phyloP scores from a whole-genome alignment of 495 filamentous ascomycete genomes.

The Cercophora scortea region DNA sequence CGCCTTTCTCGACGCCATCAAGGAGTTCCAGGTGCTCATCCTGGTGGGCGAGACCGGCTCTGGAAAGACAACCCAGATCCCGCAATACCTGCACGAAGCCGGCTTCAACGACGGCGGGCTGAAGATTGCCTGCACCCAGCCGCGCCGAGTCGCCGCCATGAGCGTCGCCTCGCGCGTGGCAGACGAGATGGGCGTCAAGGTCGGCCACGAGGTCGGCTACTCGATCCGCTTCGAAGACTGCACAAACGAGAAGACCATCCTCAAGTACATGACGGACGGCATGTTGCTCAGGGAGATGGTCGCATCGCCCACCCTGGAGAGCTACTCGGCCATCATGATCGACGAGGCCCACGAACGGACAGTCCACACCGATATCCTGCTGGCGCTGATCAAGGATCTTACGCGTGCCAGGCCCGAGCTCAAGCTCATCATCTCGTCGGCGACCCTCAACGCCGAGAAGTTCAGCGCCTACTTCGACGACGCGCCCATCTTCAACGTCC shows the following conservation, averaged over 20 bases:
- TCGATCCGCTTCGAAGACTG: constrained; percentile 92
- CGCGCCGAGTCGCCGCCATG: constrained; percentile 95
- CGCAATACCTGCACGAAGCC: constrained; percentile 83
- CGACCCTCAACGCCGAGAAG: constrained; percentile 91
- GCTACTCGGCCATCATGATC: constrained; percentile 90
- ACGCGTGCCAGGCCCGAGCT: constrained; percentile 78
- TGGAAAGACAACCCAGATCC: constrained; percentile 84
- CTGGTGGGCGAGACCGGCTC: constrained; percentile 85
- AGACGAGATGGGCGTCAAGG: constrained; percentile 85
- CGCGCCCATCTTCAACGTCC: constrained; percentile 93
- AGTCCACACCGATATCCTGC: constrained; percentile 82
- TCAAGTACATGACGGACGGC: constrained; percentile 98
- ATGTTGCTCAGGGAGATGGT: constrained; percentile 91
- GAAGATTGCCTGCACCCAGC: constrained; percentile 75
- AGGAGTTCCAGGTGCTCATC: constrained; percentile 70
- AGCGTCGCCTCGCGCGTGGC: constrained; percentile 90
- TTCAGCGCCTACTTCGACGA: constrained; percentile 92
- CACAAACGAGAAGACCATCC: constrained; percentile 83
- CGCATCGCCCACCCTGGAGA: constrained; percentile 75
- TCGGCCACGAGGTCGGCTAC: constrained; percentile 93
- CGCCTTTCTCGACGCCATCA: constrained; percentile 62
- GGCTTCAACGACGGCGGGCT: constrained; percentile 75
- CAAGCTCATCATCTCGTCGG: constrained; percentile 88
- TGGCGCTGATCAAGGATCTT: constrained; percentile 88
- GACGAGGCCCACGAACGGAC: constrained; percentile 31